Base-by-base conservation (phyloP, 2,329 filamentous ascomycete species). In the Boeremia exigua region DNA sequence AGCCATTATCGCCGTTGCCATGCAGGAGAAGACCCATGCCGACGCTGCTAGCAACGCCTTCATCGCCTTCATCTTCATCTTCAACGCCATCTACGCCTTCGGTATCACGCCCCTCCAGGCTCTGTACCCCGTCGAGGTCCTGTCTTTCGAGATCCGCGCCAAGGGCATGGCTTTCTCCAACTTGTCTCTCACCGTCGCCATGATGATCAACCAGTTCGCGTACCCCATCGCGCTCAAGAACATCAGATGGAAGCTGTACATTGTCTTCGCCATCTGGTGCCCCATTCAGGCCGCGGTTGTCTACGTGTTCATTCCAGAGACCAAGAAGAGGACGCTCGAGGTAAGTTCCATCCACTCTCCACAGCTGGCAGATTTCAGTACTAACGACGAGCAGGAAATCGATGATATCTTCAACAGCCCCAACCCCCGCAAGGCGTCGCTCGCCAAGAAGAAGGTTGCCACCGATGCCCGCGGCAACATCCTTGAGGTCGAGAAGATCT, bases 101-200 rank as follows among this genome's bases (percentile, higher is more conserved):
- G 75, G 74, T 6, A 80, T 77, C 51, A 80, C 78, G 6, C 79
- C 80, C 2, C 66, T 82, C 15, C 78, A 80, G 61, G 77, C 77
- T 11, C 60, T 82, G 2, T 82, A 81, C 60, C 77, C 78, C 0
- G 79, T 81, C n/a, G 80, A 82, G 58, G 80, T 77, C 61, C 68
- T 82, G 14, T 73, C 76, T 6, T 81, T 80, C 54, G 77, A 80
- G 54, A 77, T 71, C 0, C 71, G 80, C 14, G 80, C 80, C 2
- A 82, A 82, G 60, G 80, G 80, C 2, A 80, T 81, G 74, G 78
- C 76, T 6, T 75, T 80, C 59, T 80, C 79, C 59, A 79, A 80
- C 42, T 74, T 81, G 28, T 46, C 66, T 0, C 48, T 68, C 40
- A 68, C 53, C 12, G 48, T 59, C 9, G 68, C 59, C 28, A 63